Evolutionary conservation across 495 filamentous ascomycete species (phyloP).

Genomic region (Daldinia loculata): DNA sequence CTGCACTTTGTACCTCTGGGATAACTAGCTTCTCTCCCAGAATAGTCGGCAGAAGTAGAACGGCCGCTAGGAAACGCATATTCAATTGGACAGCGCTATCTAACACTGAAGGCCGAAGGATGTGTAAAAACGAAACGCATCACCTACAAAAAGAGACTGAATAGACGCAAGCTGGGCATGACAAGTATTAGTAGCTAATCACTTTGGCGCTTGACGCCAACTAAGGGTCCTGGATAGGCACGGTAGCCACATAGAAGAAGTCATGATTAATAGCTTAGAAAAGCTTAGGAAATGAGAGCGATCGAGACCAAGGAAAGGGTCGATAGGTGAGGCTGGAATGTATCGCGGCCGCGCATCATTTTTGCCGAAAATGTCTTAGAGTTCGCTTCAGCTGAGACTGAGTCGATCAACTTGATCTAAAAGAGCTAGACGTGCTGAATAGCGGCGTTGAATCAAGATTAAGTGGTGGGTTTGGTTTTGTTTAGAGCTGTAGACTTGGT

Average conservation of each 20-base stretch:
- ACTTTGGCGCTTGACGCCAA: constrained; percentile 15
- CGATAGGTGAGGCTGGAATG: constrained; percentile 20
- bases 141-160: background rate
- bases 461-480: constrained; percentile 12
- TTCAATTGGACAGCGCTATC: constrained; percentile 12
- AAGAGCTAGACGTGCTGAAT: constrained; percentile 22
- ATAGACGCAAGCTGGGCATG: background rate
- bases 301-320: constrained; percentile 30
- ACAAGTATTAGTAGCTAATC: constrained; percentile 11
- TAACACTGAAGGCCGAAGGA: background rate
- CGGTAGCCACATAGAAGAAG: constrained; percentile 6
- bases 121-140: background rate
- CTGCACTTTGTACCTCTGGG: constrained; percentile 36
- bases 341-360: constrained; percentile 8
- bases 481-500: constrained; percentile 17
- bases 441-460: constrained; percentile 29
- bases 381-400: constrained; percentile 34
- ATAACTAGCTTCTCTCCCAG: constrained; percentile 37
- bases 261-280: constrained; percentile 27
- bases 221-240: background rate
- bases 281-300: constrained; percentile 5
- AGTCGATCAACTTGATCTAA: constrained; percentile 25
- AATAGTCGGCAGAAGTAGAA: constrained; percentile 27
- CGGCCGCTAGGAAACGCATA: constrained; percentile 30
- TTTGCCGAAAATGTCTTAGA: constrained; percentile 34